A percentile compares a stretch with the other conserved stretches of the same genome.
Evolutionary conservation across 352 stramenopile species (phyloP).

Genomic region (Phytophthora sp.): DNA sequence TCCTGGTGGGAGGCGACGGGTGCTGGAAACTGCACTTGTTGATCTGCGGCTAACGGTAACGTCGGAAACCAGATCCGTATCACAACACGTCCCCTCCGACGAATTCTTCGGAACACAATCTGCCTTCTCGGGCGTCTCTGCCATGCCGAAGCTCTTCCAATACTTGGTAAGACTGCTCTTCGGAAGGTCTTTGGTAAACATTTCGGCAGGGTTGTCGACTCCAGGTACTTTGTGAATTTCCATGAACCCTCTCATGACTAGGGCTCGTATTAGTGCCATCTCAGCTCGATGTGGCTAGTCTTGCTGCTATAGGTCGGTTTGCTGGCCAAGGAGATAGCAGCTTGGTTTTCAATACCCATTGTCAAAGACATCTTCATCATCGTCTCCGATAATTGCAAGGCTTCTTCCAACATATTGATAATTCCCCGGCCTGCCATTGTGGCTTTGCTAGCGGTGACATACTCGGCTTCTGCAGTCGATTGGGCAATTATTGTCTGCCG

Average conservation of each 20-base stretch:
- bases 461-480: conserved; percentile 26
- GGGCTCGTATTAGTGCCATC: neutral
- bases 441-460: conserved; percentile 13
- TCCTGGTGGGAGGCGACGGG: too few relatives aligned
- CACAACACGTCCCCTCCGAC: too few relatives aligned
- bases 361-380: neutral
- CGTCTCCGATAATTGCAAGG: too few relatives aligned
- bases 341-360: conserved; percentile 16
- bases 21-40: too few relatives aligned
- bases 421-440: conserved; percentile 16
- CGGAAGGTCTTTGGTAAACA: neutral
- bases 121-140: too few relatives aligned
- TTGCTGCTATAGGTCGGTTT: conserved; percentile 17
- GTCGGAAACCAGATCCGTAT: too few relatives aligned
- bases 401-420: conserved; percentile 21
- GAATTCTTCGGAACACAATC: too few relatives aligned
- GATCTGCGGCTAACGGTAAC: too few relatives aligned
- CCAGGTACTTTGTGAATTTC: neutral
- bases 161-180: too few relatives aligned
- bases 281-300: conserved; percentile 1
- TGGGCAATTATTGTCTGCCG: conserved; percentile 20
- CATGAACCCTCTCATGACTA: neutral
- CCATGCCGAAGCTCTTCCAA: too few relatives aligned
- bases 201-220: neutral
- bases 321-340: conserved; percentile 6